Percentiles rank a stretch among this genome's conserved stretches.
These are phyloP conservation scores for Aspergillus conjunctus DNA, from an alignment of 495 filamentous ascomycete species.

Conservation along the genomic window DNA sequence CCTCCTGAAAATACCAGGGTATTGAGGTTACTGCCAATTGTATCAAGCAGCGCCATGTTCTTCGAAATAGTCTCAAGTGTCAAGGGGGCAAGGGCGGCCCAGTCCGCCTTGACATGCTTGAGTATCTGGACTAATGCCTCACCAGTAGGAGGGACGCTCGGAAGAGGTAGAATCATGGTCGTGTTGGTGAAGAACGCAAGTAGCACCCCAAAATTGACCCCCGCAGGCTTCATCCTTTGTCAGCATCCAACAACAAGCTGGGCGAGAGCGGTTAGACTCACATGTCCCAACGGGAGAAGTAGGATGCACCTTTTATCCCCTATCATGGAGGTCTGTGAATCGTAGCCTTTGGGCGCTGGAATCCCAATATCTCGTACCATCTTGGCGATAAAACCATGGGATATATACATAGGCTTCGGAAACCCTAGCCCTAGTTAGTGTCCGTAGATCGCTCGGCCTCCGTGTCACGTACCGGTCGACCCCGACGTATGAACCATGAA, in stretches of 20 bases:
- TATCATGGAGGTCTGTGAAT: slow-evolving; percentile 14
- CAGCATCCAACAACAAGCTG: not conserved
- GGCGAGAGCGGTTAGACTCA: not conserved
- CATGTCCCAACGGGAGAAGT: slow-evolving; percentile 12
- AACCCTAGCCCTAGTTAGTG: slow-evolving; percentile 4
- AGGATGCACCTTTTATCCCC: slow-evolving; percentile 11
- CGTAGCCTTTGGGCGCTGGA: slow-evolving; percentile 12
- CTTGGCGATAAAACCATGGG: slow-evolving; percentile 13
- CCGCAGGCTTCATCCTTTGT: slow-evolving; percentile 10
- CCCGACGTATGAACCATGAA: slow-evolving; percentile 11
- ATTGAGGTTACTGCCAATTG: not conserved
- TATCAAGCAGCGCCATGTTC: slow-evolving; percentile 4
- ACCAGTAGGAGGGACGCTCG: slow-evolving; percentile 8
- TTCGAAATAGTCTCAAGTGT: slow-evolving; percentile 13
- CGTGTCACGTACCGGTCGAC: slow-evolving; percentile 4
- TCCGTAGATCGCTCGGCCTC: not conserved
- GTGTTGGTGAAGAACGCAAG: slow-evolving; percentile 12
- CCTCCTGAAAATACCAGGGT: slow-evolving; percentile 9
- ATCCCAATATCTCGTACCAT: slow-evolving; percentile 11
- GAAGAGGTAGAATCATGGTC: slow-evolving; percentile 10
- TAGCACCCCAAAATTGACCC: slow-evolving; percentile 7
- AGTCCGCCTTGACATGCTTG: slow-evolving; percentile 10
- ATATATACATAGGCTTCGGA: slow-evolving; percentile 15
- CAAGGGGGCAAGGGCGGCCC: slow-evolving; percentile 13
- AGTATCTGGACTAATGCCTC: slow-evolving; percentile 12